Evolutionary conservation across 208 protist genomes (phyloP).

Genomic region (Leptomonas seymouri): DNA sequence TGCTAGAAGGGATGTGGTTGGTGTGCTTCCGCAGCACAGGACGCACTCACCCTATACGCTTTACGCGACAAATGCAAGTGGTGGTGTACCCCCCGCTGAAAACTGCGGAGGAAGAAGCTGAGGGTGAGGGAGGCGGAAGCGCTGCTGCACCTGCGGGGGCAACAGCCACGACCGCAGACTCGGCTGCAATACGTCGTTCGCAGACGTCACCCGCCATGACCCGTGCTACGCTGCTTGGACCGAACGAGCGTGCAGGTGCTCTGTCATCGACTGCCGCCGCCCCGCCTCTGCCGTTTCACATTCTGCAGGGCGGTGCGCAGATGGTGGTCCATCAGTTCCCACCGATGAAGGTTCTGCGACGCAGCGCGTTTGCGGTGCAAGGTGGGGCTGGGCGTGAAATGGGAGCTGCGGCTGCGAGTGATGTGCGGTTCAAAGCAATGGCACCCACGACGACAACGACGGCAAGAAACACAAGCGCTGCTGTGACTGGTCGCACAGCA

Average conservation of each 20-base stretch:
- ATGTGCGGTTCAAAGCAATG: background rate
- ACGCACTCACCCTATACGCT: conserved; percentile 51
- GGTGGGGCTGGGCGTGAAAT: background rate
- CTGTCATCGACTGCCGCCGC: conserved; percentile 9
- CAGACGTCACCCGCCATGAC: background rate
- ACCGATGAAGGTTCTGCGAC: conserved; percentile 62
- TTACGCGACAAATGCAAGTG: conserved; percentile 41
- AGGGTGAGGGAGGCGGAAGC: background rate
- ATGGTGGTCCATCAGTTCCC: conserved; percentile 70
- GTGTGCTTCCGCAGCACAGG: conserved; percentile 67
- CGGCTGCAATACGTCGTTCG: background rate
- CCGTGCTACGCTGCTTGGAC: background rate
- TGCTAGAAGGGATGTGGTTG: conserved; percentile 63
- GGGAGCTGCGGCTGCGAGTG: no score
- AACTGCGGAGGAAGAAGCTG: conserved; percentile 26
- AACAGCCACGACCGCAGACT: no score
- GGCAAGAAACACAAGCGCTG: background rate
- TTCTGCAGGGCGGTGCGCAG: conserved; percentile 68
- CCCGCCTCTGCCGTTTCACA: conserved; percentile 48
- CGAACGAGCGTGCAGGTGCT: background rate
- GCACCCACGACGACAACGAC: background rate
- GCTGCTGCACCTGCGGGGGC: no score
- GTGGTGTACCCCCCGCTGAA: conserved; percentile 39
- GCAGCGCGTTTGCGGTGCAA: conserved; percentile 15
- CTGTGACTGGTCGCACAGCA: background rate